Evolutionary conservation across 2,329 filamentous ascomycete genomes (phyloP), one percentile per base, ranked within the genome.

Genomic region (Thelonectria blattea): DNA sequence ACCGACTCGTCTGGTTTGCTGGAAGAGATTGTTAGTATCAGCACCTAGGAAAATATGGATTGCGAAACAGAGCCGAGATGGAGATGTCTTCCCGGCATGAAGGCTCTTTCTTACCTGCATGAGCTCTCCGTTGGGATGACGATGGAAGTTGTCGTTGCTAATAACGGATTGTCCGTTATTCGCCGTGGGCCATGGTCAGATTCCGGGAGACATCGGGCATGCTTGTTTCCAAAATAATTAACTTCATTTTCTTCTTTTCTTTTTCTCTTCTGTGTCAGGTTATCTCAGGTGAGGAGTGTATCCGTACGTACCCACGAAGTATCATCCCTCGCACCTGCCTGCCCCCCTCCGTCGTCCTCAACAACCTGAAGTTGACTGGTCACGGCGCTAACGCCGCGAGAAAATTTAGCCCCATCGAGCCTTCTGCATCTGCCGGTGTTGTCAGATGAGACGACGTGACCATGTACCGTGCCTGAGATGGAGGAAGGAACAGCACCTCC

Each of bases 281-380:
- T 37, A 37, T 14, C 11, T 37, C 12, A 37, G 15, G 34, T 15
- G 34, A 37, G 34, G 34, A 14, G 32, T 11, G 32, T 34, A 34
- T n/a, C n/a, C 9, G 32, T n/a, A 34, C 4, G 32, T 34, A 10
- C 14, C 32, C 32, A 34, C 9, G 32, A 11, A 34, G 10, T 37
- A 5, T 37, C 34, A 15, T 14, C 7, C 11, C 15, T 15, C 34
- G 12, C 15, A 37, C 34, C 34, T 37, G 34, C 34, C 34, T 34
- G 32, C 12, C 32, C 32, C 5, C 32, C n/a, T n/a, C 22, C 22
- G 3, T 37, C 12, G 6, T 37, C 27, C 27, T 30, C 27, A 30
- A 7, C 27, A 30, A 30, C 22, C 22, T 24, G 22, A 24, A 12
- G 58, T 64, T n/a, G 65, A 65, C 64, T 62, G 45, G 58, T 64